Conservation (phyloP, 1,139 yeast genomes). For the Yamadazyma dendronema region DNA sequence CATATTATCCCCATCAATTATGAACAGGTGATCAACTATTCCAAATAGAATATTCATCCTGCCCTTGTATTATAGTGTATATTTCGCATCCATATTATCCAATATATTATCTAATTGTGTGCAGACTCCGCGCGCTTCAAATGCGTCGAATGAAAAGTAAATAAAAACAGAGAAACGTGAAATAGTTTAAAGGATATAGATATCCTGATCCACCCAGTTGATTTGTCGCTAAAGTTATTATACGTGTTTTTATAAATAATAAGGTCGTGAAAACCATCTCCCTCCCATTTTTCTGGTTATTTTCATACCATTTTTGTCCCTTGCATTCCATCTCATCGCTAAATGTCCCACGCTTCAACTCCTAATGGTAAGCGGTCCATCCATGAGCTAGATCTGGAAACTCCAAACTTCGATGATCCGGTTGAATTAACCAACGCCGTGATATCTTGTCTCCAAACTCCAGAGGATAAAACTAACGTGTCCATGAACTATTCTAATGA, state of each 20-base stretch:
- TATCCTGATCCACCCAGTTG: not conserved
- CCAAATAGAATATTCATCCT: no score
- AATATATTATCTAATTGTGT: not conserved
- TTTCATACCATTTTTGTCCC: no score
- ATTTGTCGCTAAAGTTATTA: not conserved
- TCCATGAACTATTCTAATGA: constrained; percentile 58
- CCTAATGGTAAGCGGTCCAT: constrained; percentile 31
- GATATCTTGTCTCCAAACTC: constrained; percentile 45
- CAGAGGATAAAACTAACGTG: constrained; percentile 52
- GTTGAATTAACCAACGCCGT: constrained; percentile 54
- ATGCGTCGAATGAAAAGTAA: constrained; percentile 17
- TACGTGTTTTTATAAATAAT: no score
- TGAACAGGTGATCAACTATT: no score
- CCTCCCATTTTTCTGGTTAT: no score
- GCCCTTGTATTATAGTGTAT: not conserved
- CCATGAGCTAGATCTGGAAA: constrained; percentile 23
- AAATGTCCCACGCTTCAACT: constrained; percentile 25
- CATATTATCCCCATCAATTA: constrained; percentile 48
- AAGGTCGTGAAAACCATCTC: no score
- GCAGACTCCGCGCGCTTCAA: not conserved
- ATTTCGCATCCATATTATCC: no score
- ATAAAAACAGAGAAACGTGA: constrained; percentile 10
- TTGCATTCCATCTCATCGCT: not conserved
- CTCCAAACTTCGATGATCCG: constrained; percentile 46
- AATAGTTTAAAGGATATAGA: not conserved